Percentiles rank a stretch among this genome's conserved stretches.
These are phyloP conservation scores for Fusarium succisae DNA, from an alignment of 2,329 filamentous ascomycete genomes.

Conservation along the genomic window DNA sequence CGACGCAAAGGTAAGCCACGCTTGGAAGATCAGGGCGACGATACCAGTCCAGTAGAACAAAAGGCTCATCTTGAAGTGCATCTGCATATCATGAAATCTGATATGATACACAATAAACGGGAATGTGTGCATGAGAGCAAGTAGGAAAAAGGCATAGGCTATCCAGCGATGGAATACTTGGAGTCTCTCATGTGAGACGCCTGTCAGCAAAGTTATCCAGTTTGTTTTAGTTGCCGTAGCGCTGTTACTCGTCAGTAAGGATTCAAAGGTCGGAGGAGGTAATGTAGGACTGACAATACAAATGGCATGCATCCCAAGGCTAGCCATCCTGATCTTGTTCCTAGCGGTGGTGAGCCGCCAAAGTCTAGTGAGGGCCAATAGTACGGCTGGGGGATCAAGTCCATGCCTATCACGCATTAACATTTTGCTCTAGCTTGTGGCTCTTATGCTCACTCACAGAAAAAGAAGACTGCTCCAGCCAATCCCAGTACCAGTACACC, in stretches of 20 bases:
- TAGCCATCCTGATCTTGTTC: neutral
- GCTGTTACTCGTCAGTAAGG: neutral
- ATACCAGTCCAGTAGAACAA: neutral
- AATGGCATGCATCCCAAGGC: neutral
- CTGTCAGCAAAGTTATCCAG: neutral
- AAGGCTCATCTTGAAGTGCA: neutral
- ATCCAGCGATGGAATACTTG: neutral
- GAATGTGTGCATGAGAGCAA: neutral
- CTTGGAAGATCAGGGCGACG: neutral
- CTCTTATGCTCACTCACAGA: neutral
- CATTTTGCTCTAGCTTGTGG: rapidly evolving
- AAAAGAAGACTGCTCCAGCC: neutral
- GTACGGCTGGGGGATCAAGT: neutral
- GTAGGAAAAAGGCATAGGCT: neutral
- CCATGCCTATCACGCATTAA: neutral
- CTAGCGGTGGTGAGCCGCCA: neutral
- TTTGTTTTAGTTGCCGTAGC: neutral
- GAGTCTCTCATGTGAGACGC: neutral
- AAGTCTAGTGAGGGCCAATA: neutral
- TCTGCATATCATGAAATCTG: neutral
- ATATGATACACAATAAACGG: neutral
- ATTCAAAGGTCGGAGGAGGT: rapidly evolving
- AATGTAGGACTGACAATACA: neutral
- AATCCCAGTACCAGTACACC: neutral
- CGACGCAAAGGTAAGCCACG: neutral